Evolutionary conservation across 768 basidiomycete genomes (phyloP).

Genomic region (Tylopilus vinaceipallidus): DNA sequence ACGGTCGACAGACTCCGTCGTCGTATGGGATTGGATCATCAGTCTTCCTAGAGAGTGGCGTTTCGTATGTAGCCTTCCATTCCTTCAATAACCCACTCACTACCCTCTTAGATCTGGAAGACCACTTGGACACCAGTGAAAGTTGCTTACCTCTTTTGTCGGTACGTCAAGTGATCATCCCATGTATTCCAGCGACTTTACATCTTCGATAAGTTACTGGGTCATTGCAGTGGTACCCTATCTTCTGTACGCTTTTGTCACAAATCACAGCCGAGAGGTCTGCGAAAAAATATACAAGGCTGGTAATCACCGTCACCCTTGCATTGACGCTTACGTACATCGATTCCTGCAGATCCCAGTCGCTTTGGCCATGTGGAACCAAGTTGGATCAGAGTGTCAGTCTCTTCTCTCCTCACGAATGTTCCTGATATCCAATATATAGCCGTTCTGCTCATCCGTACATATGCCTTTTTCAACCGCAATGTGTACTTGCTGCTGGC

Average conservation of each 20-base stretch:
- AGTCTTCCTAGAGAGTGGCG: constrained; percentile 75
- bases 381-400: constrained; percentile 77
- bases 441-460: constrained; percentile 81
- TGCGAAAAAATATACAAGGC: constrained; percentile 75
- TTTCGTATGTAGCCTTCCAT: constrained; percentile 48
- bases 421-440: constrained; percentile 8
- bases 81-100: not conserved
- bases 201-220: constrained; percentile 59
- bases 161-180: constrained; percentile 45
- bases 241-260: constrained; percentile 72
- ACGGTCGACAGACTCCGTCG: constrained; percentile 62
- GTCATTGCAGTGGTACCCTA: constrained; percentile 79
- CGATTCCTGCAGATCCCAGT: constrained; percentile 61
- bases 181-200: constrained; percentile 3
- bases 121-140: constrained; percentile 85
- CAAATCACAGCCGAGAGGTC: constrained; percentile 59
- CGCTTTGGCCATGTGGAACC: constrained; percentile 83
- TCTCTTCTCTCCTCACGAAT: constrained; percentile 1
- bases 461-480: constrained; percentile 83
- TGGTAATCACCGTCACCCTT: constrained; percentile 8
- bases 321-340: not conserved
- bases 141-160: constrained; percentile 79
- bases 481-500: constrained; percentile 64
- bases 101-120: constrained; percentile 63
- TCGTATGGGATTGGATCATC: constrained; percentile 84